Evolutionary conservation across 768 basidiomycete species (phyloP).

Genomic region (Russula abietina): DNA sequence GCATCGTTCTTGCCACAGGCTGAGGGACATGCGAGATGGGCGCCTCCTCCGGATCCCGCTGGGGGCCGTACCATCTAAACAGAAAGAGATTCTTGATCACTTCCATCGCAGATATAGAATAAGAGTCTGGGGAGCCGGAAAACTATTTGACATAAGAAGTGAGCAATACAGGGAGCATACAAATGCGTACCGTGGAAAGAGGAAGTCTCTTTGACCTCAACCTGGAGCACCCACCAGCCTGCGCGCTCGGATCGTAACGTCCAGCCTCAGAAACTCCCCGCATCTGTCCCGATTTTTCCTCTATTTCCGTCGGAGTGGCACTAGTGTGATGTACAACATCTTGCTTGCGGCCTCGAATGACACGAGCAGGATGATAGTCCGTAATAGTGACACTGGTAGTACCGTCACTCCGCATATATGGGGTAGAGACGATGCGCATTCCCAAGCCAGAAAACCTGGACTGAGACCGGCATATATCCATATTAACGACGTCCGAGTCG

Average conservation of each 20-base stretch:
- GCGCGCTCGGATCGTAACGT: too few species aligned
- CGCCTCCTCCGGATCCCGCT: background rate
- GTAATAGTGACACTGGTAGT: background rate
- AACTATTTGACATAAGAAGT: too few species aligned
- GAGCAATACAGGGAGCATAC: too few species aligned
- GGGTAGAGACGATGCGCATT: background rate
- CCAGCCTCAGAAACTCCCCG: too few species aligned
- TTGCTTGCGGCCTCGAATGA: background rate
- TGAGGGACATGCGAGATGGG: background rate
- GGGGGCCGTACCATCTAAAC: background rate
- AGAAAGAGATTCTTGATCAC: too few species aligned
- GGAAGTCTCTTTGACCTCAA: too few species aligned
- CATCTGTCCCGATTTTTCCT: background rate
- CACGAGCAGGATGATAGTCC: slow-evolving; percentile 9
- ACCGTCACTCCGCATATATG: background rate
- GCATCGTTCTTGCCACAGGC: background rate
- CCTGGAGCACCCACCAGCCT: too few species aligned
- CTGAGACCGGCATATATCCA: background rate
- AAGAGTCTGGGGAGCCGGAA: too few species aligned
- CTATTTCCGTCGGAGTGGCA: background rate
- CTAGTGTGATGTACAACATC: background rate
- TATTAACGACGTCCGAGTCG: background rate
- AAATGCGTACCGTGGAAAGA: too few species aligned
- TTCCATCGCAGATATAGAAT: too few species aligned
- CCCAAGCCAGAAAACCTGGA: slow-evolving; percentile 7